Evolutionary conservation across 257 asterid genomes (phyloP).

Genomic region (Ilex asprella): DNA sequence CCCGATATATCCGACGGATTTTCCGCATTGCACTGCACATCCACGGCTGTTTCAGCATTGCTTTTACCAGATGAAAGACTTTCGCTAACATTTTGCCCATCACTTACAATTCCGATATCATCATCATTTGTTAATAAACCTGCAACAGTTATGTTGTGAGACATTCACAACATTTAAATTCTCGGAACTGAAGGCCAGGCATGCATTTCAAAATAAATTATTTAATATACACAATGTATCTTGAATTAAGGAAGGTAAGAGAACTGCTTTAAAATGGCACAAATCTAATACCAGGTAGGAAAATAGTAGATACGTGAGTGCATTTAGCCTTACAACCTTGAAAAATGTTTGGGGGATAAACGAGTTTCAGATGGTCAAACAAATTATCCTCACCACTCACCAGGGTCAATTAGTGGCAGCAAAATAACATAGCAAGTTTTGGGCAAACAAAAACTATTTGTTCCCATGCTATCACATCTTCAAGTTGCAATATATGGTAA

Average conservation of each 20-base stretch:
- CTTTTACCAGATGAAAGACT: slow-evolving; percentile 25
- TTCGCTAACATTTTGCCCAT: slow-evolving; percentile 21
- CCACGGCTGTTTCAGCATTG: slow-evolving; percentile 20
- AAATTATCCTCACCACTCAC: neutral
- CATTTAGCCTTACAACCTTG: too few relatives aligned
- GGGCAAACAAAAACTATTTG: neutral
- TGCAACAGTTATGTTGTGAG: slow-evolving; percentile 20
- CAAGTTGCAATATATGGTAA: neutral
- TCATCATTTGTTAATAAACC: slow-evolving; percentile 75
- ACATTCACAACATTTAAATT: slow-evolving; percentile 1
- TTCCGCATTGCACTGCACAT: slow-evolving; percentile 15
- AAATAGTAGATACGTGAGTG: too few relatives aligned
- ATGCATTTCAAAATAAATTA: neutral
- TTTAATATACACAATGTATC: neutral
- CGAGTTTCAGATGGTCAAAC: neutral
- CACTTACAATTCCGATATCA: slow-evolving; percentile 35
- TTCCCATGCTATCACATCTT: too few relatives aligned
- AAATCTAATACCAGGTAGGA: neutral
- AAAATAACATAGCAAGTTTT: neutral
- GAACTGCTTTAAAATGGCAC: neutral
- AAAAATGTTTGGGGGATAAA: neutral
- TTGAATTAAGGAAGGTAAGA: neutral
- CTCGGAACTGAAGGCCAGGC: slow-evolving; percentile 2
- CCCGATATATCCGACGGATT: slow-evolving; percentile 27
- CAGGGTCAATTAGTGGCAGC: neutral